These are phyloP conservation scores for Nemania bipapillata DNA, from an alignment of 2,329 filamentous ascomycete species.

Conservation along the genomic window DNA sequence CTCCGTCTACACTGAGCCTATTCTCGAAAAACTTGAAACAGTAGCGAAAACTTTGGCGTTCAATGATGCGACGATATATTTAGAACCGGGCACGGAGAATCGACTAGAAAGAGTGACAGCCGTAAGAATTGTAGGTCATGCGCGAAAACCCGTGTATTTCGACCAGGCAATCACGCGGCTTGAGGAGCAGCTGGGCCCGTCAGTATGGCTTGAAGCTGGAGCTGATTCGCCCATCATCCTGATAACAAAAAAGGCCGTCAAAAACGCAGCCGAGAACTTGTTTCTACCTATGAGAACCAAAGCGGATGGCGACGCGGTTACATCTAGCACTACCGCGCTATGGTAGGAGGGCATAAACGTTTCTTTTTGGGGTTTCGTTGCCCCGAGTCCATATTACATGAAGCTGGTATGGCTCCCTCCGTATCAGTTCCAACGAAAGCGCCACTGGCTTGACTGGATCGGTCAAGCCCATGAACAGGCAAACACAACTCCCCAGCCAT, in stretches of 20 bases:
- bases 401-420: neutral
- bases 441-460: too few relatives aligned
- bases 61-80: conserved; percentile 41
- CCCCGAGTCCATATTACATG: too few relatives aligned
- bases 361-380: too few relatives aligned
- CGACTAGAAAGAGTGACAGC: neutral
- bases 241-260: neutral
- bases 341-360: too few relatives aligned
- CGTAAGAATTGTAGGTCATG: conserved; percentile 39
- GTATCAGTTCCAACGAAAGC: neutral
- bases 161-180: neutral
- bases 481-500: conserved; percentile 51
- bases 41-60: too few relatives aligned
- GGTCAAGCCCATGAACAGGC: too few relatives aligned
- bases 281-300: too few relatives aligned
- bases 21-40: too few relatives aligned
- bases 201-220: conserved; percentile 50
- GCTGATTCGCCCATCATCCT: conserved; percentile 50
- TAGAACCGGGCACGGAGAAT: neutral
- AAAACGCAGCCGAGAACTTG: neutral
- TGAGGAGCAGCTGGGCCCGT: conserved; percentile 42
- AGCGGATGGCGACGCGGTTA: too few relatives aligned
- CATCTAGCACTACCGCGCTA: too few relatives aligned
- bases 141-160: conserved; percentile 52
- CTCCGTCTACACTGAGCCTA: too few relatives aligned